Evolutionary conservation across 345 rosid species (phyloP).

Genomic region (Citrus hindsii): DNA sequence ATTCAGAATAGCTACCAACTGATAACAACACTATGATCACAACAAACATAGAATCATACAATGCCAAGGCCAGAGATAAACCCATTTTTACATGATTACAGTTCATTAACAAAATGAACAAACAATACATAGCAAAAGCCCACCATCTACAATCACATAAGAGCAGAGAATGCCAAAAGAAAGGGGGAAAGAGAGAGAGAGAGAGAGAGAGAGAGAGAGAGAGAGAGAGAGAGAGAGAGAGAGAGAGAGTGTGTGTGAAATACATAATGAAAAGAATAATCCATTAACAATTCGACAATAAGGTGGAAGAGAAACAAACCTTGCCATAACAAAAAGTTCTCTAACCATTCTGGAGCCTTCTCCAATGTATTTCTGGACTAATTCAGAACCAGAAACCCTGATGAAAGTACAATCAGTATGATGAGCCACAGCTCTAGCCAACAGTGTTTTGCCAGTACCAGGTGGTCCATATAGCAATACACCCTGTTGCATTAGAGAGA

Average conservation of each 20-base stretch:
- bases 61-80: too few relatives aligned
- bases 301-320: slow-evolving; percentile 41
- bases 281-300: background rate
- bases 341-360: slow-evolving; percentile 99
- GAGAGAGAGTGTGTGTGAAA: too few relatives aligned
- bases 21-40: background rate
- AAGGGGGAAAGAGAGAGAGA: too few relatives aligned
- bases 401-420: slow-evolving; percentile 99
- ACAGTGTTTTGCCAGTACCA: slow-evolving; percentile 93
- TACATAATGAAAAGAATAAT: background rate
- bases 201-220: too few relatives aligned
- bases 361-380: slow-evolving; percentile 97
- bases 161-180: background rate
- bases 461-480: slow-evolving; percentile 98
- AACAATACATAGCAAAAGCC: background rate
- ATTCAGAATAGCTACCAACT: background rate
- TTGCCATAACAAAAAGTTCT: slow-evolving; percentile 98
- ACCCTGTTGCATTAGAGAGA: slow-evolving; percentile 47
- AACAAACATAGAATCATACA: background rate
- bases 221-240: background rate
- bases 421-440: slow-evolving; percentile 99
- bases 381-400: slow-evolving; percentile 97
- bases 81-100: background rate
- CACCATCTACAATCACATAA: background rate
- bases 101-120: background rate